These are phyloP conservation scores for Euptelea pleiosperma DNA, from an alignment of 164 flowering plant genomes.

Conservation along the genomic window DNA sequence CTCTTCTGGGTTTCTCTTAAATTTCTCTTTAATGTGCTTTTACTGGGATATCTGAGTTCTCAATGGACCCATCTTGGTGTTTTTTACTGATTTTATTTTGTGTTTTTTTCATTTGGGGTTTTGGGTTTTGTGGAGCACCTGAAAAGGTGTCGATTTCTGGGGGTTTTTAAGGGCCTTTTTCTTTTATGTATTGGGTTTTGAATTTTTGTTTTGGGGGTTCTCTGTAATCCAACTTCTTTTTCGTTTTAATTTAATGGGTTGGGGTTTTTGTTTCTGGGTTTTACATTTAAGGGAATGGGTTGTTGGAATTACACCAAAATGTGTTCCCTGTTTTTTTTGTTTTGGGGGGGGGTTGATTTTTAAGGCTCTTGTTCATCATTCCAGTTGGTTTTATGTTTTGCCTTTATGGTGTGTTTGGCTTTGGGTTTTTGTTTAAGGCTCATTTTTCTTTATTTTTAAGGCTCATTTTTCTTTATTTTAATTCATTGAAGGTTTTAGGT, in stretches of 20 bases:
- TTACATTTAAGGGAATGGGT: not conserved
- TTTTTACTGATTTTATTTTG: conserved; percentile 3
- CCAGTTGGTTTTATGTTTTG: not conserved
- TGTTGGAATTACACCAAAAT: not conserved
- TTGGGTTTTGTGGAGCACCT: no score
- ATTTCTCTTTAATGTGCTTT: not conserved
- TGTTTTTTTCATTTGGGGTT: conserved; percentile 3
- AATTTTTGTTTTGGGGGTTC: conserved; percentile 7
- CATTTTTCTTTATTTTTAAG: not conserved
- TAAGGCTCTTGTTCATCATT: not conserved
- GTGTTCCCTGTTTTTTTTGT: no score
- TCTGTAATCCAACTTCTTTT: not conserved
- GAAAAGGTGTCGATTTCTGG: no score
- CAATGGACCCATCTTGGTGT: no score
- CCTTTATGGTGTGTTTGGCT: not conserved
- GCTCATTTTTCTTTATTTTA: not conserved
- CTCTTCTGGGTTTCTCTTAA: conserved; percentile 5
- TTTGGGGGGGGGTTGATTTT: no score
- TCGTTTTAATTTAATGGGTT: not conserved
- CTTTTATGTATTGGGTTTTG: not conserved
- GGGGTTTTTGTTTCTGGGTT: not conserved
- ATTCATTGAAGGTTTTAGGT: not conserved
- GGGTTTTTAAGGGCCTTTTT: not conserved
- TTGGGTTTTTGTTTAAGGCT: not conserved
- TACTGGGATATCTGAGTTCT: no score